phyloP scores from a whole-genome alignment of 2,329 filamentous ascomycete species.

The Exophiala spinifera region DNA sequence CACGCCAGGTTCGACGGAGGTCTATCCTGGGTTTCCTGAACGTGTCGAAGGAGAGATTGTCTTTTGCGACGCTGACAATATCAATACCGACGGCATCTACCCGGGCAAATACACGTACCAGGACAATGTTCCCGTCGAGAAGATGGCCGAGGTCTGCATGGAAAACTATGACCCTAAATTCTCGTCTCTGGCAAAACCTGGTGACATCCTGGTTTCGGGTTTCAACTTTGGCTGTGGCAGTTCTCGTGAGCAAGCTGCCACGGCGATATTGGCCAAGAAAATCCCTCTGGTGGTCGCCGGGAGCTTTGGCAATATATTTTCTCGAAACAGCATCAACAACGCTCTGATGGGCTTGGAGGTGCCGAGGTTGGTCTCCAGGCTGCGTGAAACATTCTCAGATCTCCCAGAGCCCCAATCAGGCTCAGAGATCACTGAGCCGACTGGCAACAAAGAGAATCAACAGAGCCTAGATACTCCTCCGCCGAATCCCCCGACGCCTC shows the following conservation, averaged over 20 bases:
- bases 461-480: constrained; percentile 50
- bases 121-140: constrained; percentile 70
- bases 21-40: constrained; percentile 83
- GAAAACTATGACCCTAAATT: constrained; percentile 85
- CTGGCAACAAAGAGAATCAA: constrained; percentile 36
- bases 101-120: constrained; percentile 75
- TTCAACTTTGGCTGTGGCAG: constrained; percentile 87
- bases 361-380: constrained; percentile 35
- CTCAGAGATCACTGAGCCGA: constrained; percentile 48
- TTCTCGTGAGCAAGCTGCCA: constrained; percentile 83
- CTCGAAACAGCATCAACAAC: constrained; percentile 53
- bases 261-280: constrained; percentile 74
- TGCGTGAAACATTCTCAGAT: constrained; percentile 42
- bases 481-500: constrained; percentile 41
- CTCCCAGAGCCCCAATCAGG: constrained; percentile 33
- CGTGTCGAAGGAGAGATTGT: constrained; percentile 81
- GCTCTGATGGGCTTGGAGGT: constrained; percentile 40
- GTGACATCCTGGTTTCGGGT: constrained; percentile 79
- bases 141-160: constrained; percentile 91
- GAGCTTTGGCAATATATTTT: constrained; percentile 82
- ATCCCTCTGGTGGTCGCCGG: constrained; percentile 78
- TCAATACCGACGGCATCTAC: constrained; percentile 92
- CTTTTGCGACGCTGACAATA: constrained; percentile 80
- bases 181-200: constrained; percentile 57
- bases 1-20: constrained; percentile 52